These are phyloP conservation scores for Auricularia sp. DNA, from an alignment of 768 basidiomycete genomes.

Conservation along the genomic window DNA sequence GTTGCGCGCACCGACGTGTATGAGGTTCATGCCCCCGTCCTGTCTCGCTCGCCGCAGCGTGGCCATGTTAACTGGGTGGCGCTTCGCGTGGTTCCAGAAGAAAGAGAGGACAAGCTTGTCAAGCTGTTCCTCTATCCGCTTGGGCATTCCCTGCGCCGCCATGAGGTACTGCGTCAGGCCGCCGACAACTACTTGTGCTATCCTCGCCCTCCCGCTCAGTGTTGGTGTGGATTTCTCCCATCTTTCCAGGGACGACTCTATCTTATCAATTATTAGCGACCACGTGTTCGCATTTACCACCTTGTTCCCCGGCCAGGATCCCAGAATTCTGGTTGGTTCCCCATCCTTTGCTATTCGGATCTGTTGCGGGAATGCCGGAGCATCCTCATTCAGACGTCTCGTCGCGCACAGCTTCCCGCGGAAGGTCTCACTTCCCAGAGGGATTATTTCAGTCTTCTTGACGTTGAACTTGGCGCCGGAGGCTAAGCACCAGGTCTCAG, in stretches of 20 bases:
- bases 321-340: conserved; percentile 21
- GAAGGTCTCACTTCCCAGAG: conserved; percentile 19
- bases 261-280: conserved; percentile 20
- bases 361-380: conserved; percentile 6
- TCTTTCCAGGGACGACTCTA: conserved; percentile 11
- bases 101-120: conserved; percentile 16
- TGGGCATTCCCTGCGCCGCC: conserved; percentile 29
- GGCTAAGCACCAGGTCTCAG: conserved; percentile 30
- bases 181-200: conserved; percentile 20
- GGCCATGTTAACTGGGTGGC: too few species aligned
- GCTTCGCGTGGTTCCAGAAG: conserved; percentile 14
- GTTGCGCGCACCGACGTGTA: too few species aligned
- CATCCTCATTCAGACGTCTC: neutral
- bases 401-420: conserved; percentile 9
- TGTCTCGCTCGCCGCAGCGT: too few species aligned
- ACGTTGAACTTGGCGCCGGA: conserved; percentile 34
- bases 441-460: conserved; percentile 31
- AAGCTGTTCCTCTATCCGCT: conserved; percentile 14
- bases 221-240: conserved; percentile 25
- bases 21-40: too few species aligned
- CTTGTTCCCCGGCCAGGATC: conserved; percentile 24
- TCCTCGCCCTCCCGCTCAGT: conserved; percentile 17
- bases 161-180: conserved; percentile 28
- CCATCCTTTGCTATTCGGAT: conserved; percentile 24
- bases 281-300: conserved; percentile 16